Percentiles rank a stretch among this genome's conserved stretches.
Evolutionary conservation across 768 basidiomycete species (phyloP).

Genomic region (Trametes sanguinea): DNA sequence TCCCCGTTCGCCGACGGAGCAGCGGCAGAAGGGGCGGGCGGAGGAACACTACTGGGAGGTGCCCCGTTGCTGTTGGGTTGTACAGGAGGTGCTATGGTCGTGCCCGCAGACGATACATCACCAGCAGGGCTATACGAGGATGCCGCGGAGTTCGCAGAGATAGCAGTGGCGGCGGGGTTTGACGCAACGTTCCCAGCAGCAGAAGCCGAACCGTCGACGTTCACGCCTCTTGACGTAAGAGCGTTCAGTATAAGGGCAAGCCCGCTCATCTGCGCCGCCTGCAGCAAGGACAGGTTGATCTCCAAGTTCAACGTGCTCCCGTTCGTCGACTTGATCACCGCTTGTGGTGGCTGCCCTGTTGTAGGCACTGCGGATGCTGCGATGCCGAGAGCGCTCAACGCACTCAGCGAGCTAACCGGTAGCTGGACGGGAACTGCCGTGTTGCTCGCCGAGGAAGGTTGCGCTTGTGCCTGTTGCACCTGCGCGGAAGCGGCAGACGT

Average conservation of each 20-base stretch:
- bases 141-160: neutral
- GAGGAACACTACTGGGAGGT: neutral
- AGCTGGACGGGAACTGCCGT: slow-evolving; percentile 64
- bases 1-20: neutral
- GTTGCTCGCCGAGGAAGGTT: slow-evolving; percentile 12
- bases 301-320: slow-evolving; percentile 75
- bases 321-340: slow-evolving; percentile 61
- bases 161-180: neutral
- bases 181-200: neutral
- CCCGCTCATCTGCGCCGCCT: slow-evolving; percentile 76
- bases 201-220: slow-evolving; percentile 16
- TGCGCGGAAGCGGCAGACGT: slow-evolving; percentile 16
- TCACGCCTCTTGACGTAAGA: slow-evolving; percentile 53
- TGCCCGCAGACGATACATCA: neutral
- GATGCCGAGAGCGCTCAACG: slow-evolving; percentile 73
- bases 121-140: slow-evolving; percentile 1
- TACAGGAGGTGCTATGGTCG: neutral
- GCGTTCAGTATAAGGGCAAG: slow-evolving; percentile 72
- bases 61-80: neutral
- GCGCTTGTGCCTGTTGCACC: slow-evolving; percentile 15
- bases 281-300: slow-evolving; percentile 74
- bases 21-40: slow-evolving; percentile 7
- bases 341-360: slow-evolving; percentile 64
- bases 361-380: slow-evolving; percentile 54
- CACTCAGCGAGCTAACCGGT: slow-evolving; percentile 56